Percentiles rank a stretch among this genome's conserved stretches.
phyloP scores from a whole-genome alignment of 2,329 filamentous ascomycete species.

The Tolypocladium album region DNA sequence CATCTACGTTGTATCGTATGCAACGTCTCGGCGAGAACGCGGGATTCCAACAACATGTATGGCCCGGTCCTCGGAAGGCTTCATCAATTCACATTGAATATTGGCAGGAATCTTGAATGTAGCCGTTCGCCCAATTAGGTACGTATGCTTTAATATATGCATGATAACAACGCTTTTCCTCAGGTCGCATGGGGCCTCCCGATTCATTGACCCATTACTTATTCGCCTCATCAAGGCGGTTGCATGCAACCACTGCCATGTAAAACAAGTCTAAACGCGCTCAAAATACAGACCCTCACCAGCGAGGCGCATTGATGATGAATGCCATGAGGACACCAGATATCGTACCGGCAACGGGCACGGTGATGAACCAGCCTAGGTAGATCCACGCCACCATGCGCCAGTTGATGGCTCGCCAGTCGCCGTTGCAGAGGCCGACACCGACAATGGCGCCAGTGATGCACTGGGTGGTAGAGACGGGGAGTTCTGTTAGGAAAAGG shows the following conservation, averaged over 20 bases:
- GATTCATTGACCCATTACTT: neutral
- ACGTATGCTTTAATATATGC: neutral
- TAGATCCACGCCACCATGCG: slow-evolving; percentile 51
- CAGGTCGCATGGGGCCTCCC: neutral
- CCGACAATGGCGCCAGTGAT: slow-evolving; percentile 52
- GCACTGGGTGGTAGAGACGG: slow-evolving; percentile 55
- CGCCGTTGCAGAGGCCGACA: slow-evolving; percentile 50
- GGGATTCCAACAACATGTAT: neutral
- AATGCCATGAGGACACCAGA: slow-evolving; percentile 52
- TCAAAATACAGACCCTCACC: slow-evolving; percentile 10
- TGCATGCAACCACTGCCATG: neutral
- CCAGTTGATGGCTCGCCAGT: slow-evolving; percentile 50
- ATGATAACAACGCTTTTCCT: neutral
- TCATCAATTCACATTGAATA: neutral
- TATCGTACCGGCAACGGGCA: slow-evolving; percentile 45
- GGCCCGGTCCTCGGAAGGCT: too few relatives aligned
- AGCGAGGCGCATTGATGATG: slow-evolving; percentile 49
- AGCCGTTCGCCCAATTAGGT: neutral
- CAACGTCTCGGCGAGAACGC: neutral
- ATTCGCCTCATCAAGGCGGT: neutral
- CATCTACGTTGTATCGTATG: neutral
- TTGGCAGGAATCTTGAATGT: neutral
- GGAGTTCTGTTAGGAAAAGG: slow-evolving; percentile 30
- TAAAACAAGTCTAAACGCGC: neutral
- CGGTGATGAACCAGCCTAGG: slow-evolving; percentile 48